phyloP scores from a whole-genome alignment of 176 grass and related monocot species.

The Avena atlantica region DNA sequence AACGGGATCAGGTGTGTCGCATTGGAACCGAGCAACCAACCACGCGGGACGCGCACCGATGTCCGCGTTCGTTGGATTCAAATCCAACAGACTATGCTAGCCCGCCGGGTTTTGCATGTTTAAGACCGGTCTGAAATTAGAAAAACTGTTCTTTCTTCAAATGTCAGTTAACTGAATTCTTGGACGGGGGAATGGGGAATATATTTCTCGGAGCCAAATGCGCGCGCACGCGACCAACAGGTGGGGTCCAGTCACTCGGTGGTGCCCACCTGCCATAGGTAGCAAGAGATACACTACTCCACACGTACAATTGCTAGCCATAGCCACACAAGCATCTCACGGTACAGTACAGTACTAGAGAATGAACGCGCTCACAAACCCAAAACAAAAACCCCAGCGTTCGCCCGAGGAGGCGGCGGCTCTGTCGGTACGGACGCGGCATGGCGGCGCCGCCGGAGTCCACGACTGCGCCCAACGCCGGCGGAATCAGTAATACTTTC shows the following conservation, averaged over 20 bases:
- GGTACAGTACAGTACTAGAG: neutral
- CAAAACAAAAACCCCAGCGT: neutral
- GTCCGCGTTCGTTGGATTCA: too few species aligned
- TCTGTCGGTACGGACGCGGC: neutral
- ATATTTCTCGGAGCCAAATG: too few species aligned
- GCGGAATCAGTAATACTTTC: conserved; percentile 22
- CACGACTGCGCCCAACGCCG: neutral
- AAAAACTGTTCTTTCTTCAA: neutral
- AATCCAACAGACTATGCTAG: too few species aligned
- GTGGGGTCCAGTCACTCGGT: neutral
- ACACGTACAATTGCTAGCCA: neutral
- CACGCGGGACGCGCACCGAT: too few species aligned
- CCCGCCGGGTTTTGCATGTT: too few species aligned
- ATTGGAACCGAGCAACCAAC: too few species aligned
- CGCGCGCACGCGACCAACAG: neutral
- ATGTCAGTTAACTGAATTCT: too few species aligned
- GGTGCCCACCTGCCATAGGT: too few species aligned
- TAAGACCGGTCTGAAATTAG: too few species aligned
- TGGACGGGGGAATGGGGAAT: too few species aligned
- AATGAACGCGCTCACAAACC: neutral
- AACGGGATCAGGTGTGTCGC: too few species aligned
- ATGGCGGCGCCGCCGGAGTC: neutral
- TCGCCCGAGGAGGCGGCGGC: neutral
- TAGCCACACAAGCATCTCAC: neutral
- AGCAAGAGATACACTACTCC: too few species aligned